Base-by-base conservation (phyloP, 495 filamentous ascomycete genomes). In the Oidiodendron maius region DNA sequence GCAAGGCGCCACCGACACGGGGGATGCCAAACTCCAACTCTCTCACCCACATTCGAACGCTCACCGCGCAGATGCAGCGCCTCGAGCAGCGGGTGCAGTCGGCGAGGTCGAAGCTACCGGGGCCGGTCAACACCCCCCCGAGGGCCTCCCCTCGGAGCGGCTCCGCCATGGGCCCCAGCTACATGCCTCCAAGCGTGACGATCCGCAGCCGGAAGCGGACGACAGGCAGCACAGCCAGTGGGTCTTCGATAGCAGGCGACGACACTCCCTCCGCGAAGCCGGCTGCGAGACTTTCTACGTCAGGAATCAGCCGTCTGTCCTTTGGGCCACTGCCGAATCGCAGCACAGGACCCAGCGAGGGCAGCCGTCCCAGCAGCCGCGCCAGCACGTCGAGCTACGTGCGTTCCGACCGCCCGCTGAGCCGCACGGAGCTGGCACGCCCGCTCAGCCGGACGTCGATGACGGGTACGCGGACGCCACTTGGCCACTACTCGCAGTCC, bases 41-140 rank as follows among this genome's bases (percentile, higher is more conserved):
- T 3, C 76, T 98, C 24, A 86, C 85, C 48, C 93, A 98, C 59
- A 91, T 97, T 59, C 89, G 93, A 21, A 83, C 83, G 2, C 78
- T 98, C 45, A 93, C 91, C 48, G 90, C 87, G 18, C 93, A 96
- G 66, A 96, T 98, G 94, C 89, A 95, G 64, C 82, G 84, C 52
- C 80, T 98, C 34, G 94, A 97, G 64, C 85, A 91, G 48, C 76
- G 91, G 24, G 90, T 98, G 5, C 90, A 97, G 40, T 88, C 85
- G n/a, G 93, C 87, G 20, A 81, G 89, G 52, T 95, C 89, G 25
- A 95, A 95, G 63, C 77, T 98, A 2, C 93, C 93, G 1, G 86
- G 80, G 3, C 87, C 87, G 9, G 78, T 78, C 12, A 77, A 70
- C 41, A 91, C 87, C 2, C 90, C 93, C 4, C 89, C 91, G n/a